phyloP scores from a whole-genome alignment of 2,329 filamentous ascomycete species.

The Amauroascus niger region DNA sequence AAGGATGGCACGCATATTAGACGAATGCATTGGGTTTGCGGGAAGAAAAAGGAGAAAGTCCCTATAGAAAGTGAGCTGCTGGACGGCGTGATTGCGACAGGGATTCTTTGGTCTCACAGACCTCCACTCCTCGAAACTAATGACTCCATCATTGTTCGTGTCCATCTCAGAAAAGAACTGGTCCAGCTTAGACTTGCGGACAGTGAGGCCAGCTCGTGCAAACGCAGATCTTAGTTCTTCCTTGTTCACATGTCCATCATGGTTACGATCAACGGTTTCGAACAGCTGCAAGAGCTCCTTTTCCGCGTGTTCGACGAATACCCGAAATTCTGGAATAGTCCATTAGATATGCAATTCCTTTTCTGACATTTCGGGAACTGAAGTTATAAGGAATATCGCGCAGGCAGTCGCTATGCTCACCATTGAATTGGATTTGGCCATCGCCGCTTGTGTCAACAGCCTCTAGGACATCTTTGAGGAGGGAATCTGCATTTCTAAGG shows the following conservation, averaged over 20 bases:
- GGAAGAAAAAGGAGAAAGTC: constrained; percentile 86
- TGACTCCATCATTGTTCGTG: constrained; percentile 72
- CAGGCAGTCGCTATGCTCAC: constrained; percentile 42
- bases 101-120: constrained; percentile 43
- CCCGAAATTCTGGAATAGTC: constrained; percentile 67
- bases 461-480: constrained; percentile 70
- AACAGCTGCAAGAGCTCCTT: constrained; percentile 74
- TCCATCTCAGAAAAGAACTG: constrained; percentile 88
- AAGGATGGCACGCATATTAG: constrained; percentile 66
- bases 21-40: constrained; percentile 47
- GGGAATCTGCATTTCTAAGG: constrained; percentile 81
- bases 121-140: constrained; percentile 95
- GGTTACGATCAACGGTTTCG: constrained; percentile 72
- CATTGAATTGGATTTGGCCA: constrained; percentile 82
- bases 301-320: constrained; percentile 81
- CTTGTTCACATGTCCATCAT: constrained; percentile 78
- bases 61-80: constrained; percentile 38
- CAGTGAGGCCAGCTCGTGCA: constrained; percentile 62
- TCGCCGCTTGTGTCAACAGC: constrained; percentile 80
- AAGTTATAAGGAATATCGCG: neutral
- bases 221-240: constrained; percentile 75
- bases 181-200: constrained; percentile 66
- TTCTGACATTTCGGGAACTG: neutral
- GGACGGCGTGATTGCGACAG: neutral
- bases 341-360: neutral